Evolutionary conservation across 805 yeast species (phyloP).

Genomic region (Lipomyces kockii): DNA sequence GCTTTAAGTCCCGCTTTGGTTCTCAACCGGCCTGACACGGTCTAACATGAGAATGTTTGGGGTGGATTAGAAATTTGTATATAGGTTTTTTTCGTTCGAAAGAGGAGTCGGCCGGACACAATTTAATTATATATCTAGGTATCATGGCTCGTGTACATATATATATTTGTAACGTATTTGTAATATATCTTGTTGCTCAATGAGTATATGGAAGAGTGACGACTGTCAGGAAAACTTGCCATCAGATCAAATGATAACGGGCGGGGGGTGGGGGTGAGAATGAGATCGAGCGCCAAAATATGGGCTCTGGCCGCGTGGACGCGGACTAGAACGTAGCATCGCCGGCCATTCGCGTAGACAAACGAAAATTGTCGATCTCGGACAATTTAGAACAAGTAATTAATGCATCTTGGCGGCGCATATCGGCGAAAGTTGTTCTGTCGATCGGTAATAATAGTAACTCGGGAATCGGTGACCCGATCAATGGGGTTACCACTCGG

Average conservation of each 20-base stretch:
- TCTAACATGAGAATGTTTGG: background rate
- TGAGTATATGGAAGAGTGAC: background rate
- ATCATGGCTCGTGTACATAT: background rate
- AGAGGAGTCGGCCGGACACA: background rate
- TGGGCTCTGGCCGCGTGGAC: background rate
- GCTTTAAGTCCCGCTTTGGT: background rate
- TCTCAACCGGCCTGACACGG: background rate
- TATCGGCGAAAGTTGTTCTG: too few relatives aligned
- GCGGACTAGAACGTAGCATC: too few relatives aligned
- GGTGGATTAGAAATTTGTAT: background rate
- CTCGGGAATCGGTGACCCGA: too few relatives aligned
- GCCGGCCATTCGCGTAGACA: too few relatives aligned
- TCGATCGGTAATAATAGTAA: too few relatives aligned
- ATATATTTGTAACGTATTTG: background rate
- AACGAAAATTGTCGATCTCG: too few relatives aligned
- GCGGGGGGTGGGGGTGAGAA: too few relatives aligned
- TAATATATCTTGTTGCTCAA: background rate
- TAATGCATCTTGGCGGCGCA: too few relatives aligned
- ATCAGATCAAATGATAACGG: too few relatives aligned
- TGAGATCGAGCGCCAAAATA: background rate
- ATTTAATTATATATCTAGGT: background rate
- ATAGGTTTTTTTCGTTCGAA: background rate
- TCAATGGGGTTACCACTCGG: too few relatives aligned
- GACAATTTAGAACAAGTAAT: too few relatives aligned
- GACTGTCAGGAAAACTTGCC: background rate